These are phyloP conservation scores for Knoxdaviesia proteae DNA, from an alignment of 2,329 filamentous ascomycete genomes.

Conservation along the genomic window DNA sequence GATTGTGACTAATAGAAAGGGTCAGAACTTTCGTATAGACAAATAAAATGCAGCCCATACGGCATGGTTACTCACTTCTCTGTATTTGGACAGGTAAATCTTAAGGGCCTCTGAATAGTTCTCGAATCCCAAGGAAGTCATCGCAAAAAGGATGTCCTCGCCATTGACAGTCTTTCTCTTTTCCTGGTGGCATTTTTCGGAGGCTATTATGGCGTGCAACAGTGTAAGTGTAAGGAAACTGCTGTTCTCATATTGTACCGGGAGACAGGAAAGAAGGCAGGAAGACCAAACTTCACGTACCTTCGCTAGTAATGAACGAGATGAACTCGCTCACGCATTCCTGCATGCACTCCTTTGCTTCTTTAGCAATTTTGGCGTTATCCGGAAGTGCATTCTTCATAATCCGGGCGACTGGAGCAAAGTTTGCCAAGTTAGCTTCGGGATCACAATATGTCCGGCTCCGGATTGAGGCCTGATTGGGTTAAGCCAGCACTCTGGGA, in stretches of 20 bases:
- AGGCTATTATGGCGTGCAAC: slow-evolving; percentile 37
- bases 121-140: slow-evolving; percentile 97
- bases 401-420: slow-evolving; percentile 90
- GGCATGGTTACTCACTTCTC: slow-evolving; percentile 50
- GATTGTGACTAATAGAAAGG: slow-evolving; percentile 45
- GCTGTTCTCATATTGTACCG: slow-evolving; percentile 1
- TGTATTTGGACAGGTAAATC: slow-evolving; percentile 92
- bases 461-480: too few relatives aligned
- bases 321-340: slow-evolving; percentile 99
- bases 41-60: too few relatives aligned
- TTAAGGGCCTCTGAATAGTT: slow-evolving; percentile 97
- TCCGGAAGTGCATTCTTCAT: slow-evolving; percentile 97
- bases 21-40: too few relatives aligned
- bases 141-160: slow-evolving; percentile 94
- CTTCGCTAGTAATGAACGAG: slow-evolving; percentile 98
- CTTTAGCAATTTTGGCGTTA: slow-evolving; percentile 97
- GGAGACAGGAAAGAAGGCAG: slow-evolving; percentile 1
- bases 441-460: slow-evolving; percentile 26
- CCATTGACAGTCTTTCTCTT: slow-evolving; percentile 99
- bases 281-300: slow-evolving; percentile 28
- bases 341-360: slow-evolving; percentile 99
- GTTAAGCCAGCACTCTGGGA: too few relatives aligned
- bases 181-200: slow-evolving; percentile 97
- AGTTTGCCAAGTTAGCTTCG: slow-evolving; percentile 89
- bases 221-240: background rate